A percentile compares a stretch with the other conserved stretches of the same genome.
Conservation (phyloP, 176 grass and related monocot species). For the Oryza meridionalis region DNA sequence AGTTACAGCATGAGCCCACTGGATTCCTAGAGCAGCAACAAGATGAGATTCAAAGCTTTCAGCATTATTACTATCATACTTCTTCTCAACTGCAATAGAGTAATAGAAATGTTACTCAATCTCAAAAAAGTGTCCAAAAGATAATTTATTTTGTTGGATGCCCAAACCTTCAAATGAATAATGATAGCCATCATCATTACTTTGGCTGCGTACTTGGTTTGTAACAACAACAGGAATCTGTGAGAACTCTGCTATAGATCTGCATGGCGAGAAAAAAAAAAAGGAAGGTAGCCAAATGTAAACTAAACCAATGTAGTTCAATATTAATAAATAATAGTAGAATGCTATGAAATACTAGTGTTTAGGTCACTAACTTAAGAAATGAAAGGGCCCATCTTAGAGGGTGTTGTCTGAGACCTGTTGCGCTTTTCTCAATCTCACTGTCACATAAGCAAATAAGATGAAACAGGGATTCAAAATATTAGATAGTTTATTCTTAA, state of each 20-base stretch:
- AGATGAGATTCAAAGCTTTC: conserved; percentile 82
- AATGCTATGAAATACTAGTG: conserved; percentile 19
- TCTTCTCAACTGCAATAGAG: conserved; percentile 55
- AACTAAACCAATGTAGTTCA: conserved; percentile 23
- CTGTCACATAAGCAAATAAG: conserved; percentile 45
- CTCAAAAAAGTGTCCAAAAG: conserved; percentile 14
- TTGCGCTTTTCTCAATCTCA: conserved; percentile 61
- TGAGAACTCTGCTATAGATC: conserved; percentile 89
- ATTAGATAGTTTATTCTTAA: background rate
- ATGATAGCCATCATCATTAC: conserved; percentile 68
- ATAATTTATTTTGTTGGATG: conserved; percentile 11
- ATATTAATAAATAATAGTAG: background rate
- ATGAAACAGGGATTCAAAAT: conserved; percentile 27
- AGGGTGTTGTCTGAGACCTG: conserved; percentile 58
- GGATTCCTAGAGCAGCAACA: conserved; percentile 86
- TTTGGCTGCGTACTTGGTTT: conserved; percentile 95
- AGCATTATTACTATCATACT: conserved; percentile 29
- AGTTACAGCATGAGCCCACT: conserved; percentile 92
- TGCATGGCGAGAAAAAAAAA: conserved; percentile 38
- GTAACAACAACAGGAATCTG: conserved; percentile 86
- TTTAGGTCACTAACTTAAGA: conserved; percentile 72
- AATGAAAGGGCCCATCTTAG: conserved; percentile 89
- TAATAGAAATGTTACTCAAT: conserved; percentile 26
- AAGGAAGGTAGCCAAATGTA: conserved; percentile 33
- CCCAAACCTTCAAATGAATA: conserved; percentile 86